Base-by-base conservation (phyloP, 352 stramenopile genomes). In the Hyaloperonospora brassicae region DNA sequence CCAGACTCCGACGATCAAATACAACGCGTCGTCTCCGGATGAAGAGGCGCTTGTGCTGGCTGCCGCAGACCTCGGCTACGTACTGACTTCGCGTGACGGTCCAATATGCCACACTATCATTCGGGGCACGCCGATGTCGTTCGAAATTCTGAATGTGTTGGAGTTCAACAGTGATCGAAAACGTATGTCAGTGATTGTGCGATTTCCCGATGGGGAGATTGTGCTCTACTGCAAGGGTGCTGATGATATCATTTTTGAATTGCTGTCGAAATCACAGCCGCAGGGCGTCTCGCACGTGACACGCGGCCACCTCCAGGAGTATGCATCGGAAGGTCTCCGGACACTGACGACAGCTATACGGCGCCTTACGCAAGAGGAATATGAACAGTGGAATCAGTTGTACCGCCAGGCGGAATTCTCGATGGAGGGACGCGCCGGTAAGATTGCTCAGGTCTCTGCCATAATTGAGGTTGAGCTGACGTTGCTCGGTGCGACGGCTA, bases 131-230 rank as follows among this genome's bases (percentile, higher is more conserved):
- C 52, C 67, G 8, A 70, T 84, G 73, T 87, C 79, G 17, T 98
- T 92, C 75, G 70, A 91, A 51, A 87, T 98, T 52, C 67, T 98
- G 47, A 96, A 97, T 45, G 83, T 98, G 5, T 95, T 98, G 46
- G 96, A 98, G 65, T 99, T 99, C 75, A 97, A 98, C 66, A 98
- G 90, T 48, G 86, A 98, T 48, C 77, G 97, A 11, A 99, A 99
- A 71, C 76, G 97, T 52, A 99, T 99, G 96, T 98, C 92, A 17
- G 89, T 99, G 34, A 74, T 99, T 31, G 86, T 98, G 25, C 78
- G 92, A 24, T 73, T 89, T 25, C 73, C 73, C 0, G 76, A 86
- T 34, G 84, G 76, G 17, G 68, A 67, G 43, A 78, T 96, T 11
- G 64, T 80, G 12, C 61, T 96, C 14, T 90, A 90, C 52, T 95